Percentiles rank a stretch among this genome's conserved stretches.
Evolutionary conservation across 331 rosid genomes (phyloP).

Genomic region (Malus hybrid): DNA sequence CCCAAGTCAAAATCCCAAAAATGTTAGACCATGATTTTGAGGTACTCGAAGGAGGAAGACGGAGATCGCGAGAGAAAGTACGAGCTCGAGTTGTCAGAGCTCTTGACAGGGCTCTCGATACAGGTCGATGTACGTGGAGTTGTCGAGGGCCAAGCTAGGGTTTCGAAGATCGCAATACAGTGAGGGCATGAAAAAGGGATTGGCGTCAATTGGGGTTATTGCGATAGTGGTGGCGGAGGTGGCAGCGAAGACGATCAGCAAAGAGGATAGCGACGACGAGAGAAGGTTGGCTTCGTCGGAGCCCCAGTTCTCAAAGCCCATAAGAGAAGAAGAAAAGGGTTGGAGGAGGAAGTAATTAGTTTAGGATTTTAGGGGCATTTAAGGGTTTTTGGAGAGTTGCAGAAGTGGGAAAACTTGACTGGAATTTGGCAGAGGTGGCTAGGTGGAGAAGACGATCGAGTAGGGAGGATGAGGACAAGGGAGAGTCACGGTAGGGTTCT

Average conservation of each 20-base stretch:
- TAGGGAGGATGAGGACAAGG: background rate
- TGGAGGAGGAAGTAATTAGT: no score
- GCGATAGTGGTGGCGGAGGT: slow-evolving; percentile 25
- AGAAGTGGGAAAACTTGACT: no score
- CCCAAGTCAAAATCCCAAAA: no score
- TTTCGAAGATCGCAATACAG: slow-evolving; percentile 22
- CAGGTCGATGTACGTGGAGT: slow-evolving; percentile 39
- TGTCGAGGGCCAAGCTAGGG: slow-evolving; percentile 24
- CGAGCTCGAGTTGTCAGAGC: slow-evolving; percentile 26
- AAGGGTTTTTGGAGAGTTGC: no score
- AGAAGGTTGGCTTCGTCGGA: slow-evolving; percentile 52
- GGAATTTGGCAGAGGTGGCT: no score
- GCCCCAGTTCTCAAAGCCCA: slow-evolving; percentile 62
- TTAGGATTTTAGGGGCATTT: no score
- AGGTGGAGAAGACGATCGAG: no score
- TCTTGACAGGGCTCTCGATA: slow-evolving; percentile 39
- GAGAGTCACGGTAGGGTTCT: slow-evolving; percentile 6
- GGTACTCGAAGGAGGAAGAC: slow-evolving; percentile 42
- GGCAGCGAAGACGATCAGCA: slow-evolving; percentile 19
- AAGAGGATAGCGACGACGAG: background rate
- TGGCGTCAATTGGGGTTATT: slow-evolving; percentile 36
- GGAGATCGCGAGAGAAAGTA: background rate
- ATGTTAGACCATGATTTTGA: slow-evolving; percentile 50
- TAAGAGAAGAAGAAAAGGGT: background rate
- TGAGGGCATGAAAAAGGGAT: slow-evolving; percentile 60